Percentiles rank a stretch among this genome's conserved stretches.
phyloP scores from a whole-genome alignment of 768 basidiomycete genomes.

The Phaeotremella skinneri region DNA sequence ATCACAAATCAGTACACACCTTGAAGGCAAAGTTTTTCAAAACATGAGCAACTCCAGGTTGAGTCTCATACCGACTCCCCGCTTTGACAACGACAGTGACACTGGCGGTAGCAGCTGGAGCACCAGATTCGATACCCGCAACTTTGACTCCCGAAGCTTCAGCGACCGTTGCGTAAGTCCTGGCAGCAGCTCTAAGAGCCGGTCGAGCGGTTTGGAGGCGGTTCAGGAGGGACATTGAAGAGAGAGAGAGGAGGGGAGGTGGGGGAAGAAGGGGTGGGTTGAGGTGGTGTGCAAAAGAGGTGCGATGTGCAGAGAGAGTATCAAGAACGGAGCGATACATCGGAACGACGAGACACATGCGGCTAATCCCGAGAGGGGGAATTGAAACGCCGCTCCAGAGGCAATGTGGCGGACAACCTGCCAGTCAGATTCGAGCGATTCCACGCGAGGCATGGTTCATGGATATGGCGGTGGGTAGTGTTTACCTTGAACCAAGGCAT shows the following conservation, averaged over 20 bases:
- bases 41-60: constrained; percentile 85
- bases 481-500: no score
- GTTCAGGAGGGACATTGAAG: constrained; percentile 5
- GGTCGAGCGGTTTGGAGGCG: constrained; percentile 7
- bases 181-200: constrained; percentile 21
- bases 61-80: constrained; percentile 81
- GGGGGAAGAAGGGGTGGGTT: background rate
- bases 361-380: background rate
- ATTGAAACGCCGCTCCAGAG: background rate
- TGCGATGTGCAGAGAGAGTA: background rate
- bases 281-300: background rate
- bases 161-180: constrained; percentile 65
- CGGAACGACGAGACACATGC: no score
- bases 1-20: constrained; percentile 57
- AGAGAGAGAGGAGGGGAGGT: background rate
- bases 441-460: background rate
- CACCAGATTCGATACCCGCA: constrained; percentile 75
- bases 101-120: constrained; percentile 66
- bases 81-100: constrained; percentile 91
- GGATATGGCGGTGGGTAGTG: background rate
- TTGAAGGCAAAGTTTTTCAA: constrained; percentile 99
- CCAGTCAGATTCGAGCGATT: background rate
- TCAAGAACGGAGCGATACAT: background rate
- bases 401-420: background rate
- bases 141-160: constrained; percentile 80